Evolutionary conservation across 306 rosid species (phyloP).

Genomic region (Trifolium subterraneum): DNA sequence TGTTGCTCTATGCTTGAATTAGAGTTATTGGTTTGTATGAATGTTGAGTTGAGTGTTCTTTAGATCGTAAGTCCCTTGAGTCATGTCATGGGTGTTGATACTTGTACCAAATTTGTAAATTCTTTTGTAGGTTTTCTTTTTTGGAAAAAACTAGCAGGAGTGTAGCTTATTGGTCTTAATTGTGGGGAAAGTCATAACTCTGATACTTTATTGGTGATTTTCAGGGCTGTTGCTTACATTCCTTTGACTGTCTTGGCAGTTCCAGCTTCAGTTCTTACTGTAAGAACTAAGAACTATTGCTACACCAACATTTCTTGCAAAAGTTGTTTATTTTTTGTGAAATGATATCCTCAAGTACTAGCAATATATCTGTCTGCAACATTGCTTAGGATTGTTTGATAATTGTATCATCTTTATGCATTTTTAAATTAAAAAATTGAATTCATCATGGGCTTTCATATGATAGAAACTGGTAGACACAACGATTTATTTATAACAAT

Average conservation of each 20-base stretch:
- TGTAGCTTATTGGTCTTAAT: slow-evolving; percentile 14
- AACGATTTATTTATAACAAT: not conserved
- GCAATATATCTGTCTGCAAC: not conserved
- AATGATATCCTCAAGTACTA: slow-evolving; percentile 26
- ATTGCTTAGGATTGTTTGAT: slow-evolving; percentile 22
- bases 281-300: slow-evolving; percentile 58
- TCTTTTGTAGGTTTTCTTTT: slow-evolving; percentile 6
- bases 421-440: slow-evolving; percentile 27
- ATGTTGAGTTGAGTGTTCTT: slow-evolving; percentile 17
- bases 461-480: not conserved
- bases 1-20: slow-evolving; percentile 10
- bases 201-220: slow-evolving; percentile 28
- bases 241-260: slow-evolving; percentile 96
- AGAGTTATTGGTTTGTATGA: slow-evolving; percentile 18
- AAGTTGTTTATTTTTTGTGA: slow-evolving; percentile 1
- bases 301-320: slow-evolving; percentile 19
- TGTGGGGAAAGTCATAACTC: slow-evolving; percentile 2
- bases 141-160: not conserved
- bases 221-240: slow-evolving; percentile 94
- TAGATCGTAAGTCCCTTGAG: not conserved
- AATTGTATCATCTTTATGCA: slow-evolving; percentile 31
- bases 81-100: slow-evolving; percentile 9
- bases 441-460: slow-evolving; percentile 15
- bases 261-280: slow-evolving; percentile 96
- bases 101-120: slow-evolving; percentile 1